Base-by-base conservation (phyloP, 331 rosid species). In the Quercus tomentella region DNA sequence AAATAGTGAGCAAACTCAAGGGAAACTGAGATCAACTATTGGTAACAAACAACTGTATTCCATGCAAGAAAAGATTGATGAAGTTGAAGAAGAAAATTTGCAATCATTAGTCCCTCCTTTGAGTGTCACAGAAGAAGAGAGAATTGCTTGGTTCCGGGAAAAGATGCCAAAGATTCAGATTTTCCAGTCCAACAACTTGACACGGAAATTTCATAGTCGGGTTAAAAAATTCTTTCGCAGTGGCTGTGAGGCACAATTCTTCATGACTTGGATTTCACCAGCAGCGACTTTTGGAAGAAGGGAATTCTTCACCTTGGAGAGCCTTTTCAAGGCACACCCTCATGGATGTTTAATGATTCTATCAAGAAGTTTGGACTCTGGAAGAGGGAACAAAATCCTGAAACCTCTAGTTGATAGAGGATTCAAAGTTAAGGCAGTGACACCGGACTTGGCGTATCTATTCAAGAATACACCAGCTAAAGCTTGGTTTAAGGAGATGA, bases 211-310 rank as follows among this genome's bases (percentile, higher is more conserved):
- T 67, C 92, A 91, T 49, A 68, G 81, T 26, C 80, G 97, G 65
- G 84, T 92, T 68, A 23, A 82, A 41, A 71, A 82, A 80, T 86
- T 94, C 49, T 83, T 91, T 66, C 68, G 81, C 75, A 73, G 33
- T 1, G 82, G 77, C 30, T 94, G 98, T 51, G 97, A 91, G 66
- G 79, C 74, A 65, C 92, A 81, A 49, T 81, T 95, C 85, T 95
- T 91, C 87, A 90, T 95, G 97, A 91, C 97, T 4, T 91, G 97
- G 97, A 86, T 90, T 77, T 86, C 89, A 1, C 92, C 93, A 4
- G 89, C 80, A 2, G 80, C 63, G 61, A 84, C 87, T 26, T 92
- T 90, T 73, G 86, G 89, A 4, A 41, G 41, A 28, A 84, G 96
- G 68, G 97, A 91, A 37, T 49, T 89, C 26, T 67, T 87, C 68